Percentiles rank a stretch among this genome's conserved stretches.
Conservation (phyloP, 306 rosid species). For the Sophora flavescens region DNA sequence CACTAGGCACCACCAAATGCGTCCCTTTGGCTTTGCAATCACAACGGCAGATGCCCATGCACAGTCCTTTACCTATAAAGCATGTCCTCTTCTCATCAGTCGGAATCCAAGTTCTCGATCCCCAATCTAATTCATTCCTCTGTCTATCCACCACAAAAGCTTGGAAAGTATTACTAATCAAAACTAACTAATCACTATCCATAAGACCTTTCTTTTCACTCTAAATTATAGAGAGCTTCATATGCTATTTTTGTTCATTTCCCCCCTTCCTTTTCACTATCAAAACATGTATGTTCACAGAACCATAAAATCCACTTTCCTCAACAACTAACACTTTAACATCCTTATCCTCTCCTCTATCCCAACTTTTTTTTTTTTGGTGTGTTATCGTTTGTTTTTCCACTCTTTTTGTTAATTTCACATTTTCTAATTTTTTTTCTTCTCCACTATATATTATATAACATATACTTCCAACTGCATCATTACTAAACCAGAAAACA, state of each 20-base stretch:
- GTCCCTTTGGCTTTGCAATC: constrained; percentile 48
- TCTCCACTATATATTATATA: constrained; percentile 42
- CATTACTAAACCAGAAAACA: constrained; percentile 57
- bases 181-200: constrained; percentile 9
- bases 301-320: constrained; percentile 14
- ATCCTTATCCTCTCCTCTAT: constrained; percentile 27
- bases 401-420: constrained; percentile 36
- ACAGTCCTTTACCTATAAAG: constrained; percentile 46
- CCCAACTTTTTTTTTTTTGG: neutral
- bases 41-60: constrained; percentile 39
- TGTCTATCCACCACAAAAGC: constrained; percentile 39
- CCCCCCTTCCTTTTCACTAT: neutral
- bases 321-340: constrained; percentile 21
- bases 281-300: constrained; percentile 24
- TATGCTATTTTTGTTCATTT: neutral
- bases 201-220: constrained; percentile 37
- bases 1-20: constrained; percentile 48
- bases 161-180: constrained; percentile 1
- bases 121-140: constrained; percentile 45
- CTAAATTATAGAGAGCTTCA: constrained; percentile 28
- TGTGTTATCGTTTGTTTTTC: constrained; percentile 28
- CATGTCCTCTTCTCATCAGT: constrained; percentile 48
- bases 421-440: constrained; percentile 32
- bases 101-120: constrained; percentile 43
- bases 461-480: constrained; percentile 55